Percentiles rank a stretch among this genome's conserved stretches.
Evolutionary conservation across 257 asterid genomes (phyloP).

Genomic region (Solanum pimpinellifolium): DNA sequence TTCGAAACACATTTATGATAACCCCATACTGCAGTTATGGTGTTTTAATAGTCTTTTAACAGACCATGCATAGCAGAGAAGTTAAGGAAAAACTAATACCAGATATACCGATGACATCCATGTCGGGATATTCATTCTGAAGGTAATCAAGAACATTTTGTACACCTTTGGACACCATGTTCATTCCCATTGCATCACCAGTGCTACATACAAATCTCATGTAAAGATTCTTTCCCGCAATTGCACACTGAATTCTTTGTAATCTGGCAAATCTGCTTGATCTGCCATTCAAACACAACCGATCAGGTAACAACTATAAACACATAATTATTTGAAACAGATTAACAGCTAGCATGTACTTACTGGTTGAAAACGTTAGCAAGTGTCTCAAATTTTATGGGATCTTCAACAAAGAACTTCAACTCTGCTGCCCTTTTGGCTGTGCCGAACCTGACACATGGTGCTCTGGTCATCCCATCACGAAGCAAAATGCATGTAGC

Average conservation of each 20-base stretch:
- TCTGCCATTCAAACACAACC: constrained; percentile 6
- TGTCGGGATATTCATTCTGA: constrained; percentile 32
- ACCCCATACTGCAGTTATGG: background rate
- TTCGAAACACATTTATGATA: background rate
- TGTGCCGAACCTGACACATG: constrained; percentile 38
- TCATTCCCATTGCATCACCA: constrained; percentile 59
- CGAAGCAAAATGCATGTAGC: constrained; percentile 26
- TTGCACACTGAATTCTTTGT: constrained; percentile 34
- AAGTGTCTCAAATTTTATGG: constrained; percentile 29
- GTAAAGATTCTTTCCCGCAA: constrained; percentile 44
- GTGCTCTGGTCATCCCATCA: constrained; percentile 56
- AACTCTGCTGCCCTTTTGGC: constrained; percentile 42
- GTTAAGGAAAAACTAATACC: constrained; percentile 13
- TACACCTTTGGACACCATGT: constrained; percentile 50
- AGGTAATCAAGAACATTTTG: constrained; percentile 45
- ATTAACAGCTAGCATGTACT: background rate
- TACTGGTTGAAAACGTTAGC: constrained; percentile 38
- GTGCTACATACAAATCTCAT: constrained; percentile 41
- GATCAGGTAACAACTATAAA: background rate
- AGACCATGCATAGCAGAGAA: background rate
- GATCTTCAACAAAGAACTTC: constrained; percentile 43
- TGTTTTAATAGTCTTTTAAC: background rate
- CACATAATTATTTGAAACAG: background rate
- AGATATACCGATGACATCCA: constrained; percentile 45
- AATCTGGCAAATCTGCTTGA: constrained; percentile 43